Base-by-base conservation (phyloP, 2,329 filamentous ascomycete genomes). In the Hortaea werneckii region DNA sequence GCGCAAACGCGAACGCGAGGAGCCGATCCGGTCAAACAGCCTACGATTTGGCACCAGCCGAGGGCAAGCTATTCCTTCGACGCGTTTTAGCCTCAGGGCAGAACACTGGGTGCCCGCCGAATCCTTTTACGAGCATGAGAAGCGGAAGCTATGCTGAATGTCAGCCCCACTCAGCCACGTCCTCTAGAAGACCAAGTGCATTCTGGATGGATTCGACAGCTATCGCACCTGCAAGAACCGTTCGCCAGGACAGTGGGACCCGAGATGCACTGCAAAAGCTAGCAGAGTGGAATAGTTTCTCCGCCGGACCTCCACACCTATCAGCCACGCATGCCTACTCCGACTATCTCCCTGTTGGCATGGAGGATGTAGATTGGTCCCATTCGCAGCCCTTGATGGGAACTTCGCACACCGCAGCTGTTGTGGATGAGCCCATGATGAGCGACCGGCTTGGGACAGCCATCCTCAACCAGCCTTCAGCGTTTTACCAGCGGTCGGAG, bases 21-120 rank as follows among this genome's bases (percentile, higher is more conserved):
- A 89, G 80, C 58, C 66, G 85, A 40, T 80, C 80, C 42, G 83
- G 83, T 20, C 80, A 84, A 51, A 82, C 80, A 2, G 76, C 85
- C 11, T 75, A 81, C 3, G 85, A 92, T 60, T 71, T 46, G 32
- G 47, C 45, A n/a, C 32, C 32, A n/a, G 32, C n/a, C 8, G 32
- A 35, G n/a, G 32, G 8, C 32, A n/a, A 9, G 32, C 8, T 9
- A n/a, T 35, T 9, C n/a, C 32, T 35, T 35, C 32, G n/a, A n/a
- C 32, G 32, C 32, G 8, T 35, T 9, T 35, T 35, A n/a, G 32
- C 32, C 32, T n/a, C 32, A 9, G n/a, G 8, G n/a, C 8, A n/a
- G 32, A 35, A n/a, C 32, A 35, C 32, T 9, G 32, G 32, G n/a
- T 20, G 20, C 4, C 20, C 20, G 20, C 20, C 20, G 20, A 20